Conservation (phyloP, 169 alveolate species). For the Cryptosporidium meleagridis region DNA sequence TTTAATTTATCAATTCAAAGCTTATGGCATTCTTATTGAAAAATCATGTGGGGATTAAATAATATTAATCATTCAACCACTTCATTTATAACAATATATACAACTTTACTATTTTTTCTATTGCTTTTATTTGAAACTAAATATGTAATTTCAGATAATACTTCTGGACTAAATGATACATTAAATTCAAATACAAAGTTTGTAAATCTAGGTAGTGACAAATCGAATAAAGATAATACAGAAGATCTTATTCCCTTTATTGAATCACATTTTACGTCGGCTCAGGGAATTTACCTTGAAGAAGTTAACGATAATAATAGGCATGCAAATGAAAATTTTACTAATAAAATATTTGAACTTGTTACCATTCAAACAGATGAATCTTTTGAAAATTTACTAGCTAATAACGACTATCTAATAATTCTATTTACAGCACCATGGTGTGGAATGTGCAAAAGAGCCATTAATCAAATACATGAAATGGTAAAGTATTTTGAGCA, state of each 20-base stretch:
- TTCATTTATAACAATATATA: not conserved
- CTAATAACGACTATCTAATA: slow-evolving; percentile 1
- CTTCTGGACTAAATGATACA: not conserved
- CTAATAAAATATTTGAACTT: not conserved
- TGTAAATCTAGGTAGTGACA: not conserved
- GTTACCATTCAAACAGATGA: slow-evolving; percentile 37
- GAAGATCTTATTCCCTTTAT: not conserved
- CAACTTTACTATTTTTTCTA: not conserved
- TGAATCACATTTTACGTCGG: not conserved
- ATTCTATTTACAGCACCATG: slow-evolving; percentile 64
- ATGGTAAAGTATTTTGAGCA: slow-evolving; percentile 14
- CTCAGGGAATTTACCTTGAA: not conserved
- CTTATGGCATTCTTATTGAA: not conserved
- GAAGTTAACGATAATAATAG: not conserved
- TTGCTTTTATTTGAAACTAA: not conserved
- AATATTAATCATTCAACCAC: not conserved
- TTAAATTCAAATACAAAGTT: not conserved
- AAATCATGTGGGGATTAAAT: not conserved
- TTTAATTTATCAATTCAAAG: not conserved
- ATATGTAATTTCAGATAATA: not conserved
- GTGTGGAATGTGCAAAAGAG: slow-evolving; percentile 75
- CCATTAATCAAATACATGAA: slow-evolving; percentile 49
- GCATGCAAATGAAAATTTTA: not conserved
- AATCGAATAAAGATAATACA: not conserved
- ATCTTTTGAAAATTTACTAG: slow-evolving; percentile 1